Evolutionary conservation across 805 yeast genomes (phyloP).

Genomic region (Lipomyces kockii): DNA sequence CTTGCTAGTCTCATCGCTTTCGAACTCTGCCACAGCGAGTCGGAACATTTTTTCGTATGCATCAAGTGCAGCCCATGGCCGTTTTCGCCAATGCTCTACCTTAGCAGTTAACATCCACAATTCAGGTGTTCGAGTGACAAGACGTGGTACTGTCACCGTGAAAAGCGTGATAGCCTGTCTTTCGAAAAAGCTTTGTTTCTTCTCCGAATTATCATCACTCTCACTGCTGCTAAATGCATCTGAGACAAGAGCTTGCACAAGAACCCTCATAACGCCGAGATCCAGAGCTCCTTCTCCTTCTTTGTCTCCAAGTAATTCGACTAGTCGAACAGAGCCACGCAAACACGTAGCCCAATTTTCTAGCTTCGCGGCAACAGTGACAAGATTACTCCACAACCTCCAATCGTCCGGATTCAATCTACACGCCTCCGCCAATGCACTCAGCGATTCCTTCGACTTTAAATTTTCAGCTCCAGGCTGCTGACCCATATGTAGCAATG

Average conservation of each 20-base stretch:
- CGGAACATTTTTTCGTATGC: slow-evolving; percentile 87
- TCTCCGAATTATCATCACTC: slow-evolving; percentile 41
- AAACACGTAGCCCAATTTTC: slow-evolving; percentile 90
- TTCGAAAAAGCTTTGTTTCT: slow-evolving; percentile 61
- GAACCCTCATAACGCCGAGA: slow-evolving; percentile 71
- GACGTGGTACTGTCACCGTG: slow-evolving; percentile 68
- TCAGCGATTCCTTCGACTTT: slow-evolving; percentile 65
- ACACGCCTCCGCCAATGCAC: slow-evolving; percentile 81
- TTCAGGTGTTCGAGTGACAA: slow-evolving; percentile 66
- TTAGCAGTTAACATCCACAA: slow-evolving; percentile 84
- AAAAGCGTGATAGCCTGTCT: slow-evolving; percentile 69
- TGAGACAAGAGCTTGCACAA: slow-evolving; percentile 64
- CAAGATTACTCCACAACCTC: slow-evolving; percentile 88
- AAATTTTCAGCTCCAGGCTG: slow-evolving; percentile 19
- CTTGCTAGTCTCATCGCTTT: slow-evolving; percentile 67
- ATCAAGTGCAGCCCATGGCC: slow-evolving; percentile 86
- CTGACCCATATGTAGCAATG: slow-evolving; percentile 68
- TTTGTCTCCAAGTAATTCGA: slow-evolving; percentile 60
- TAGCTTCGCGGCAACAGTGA: slow-evolving; percentile 78
- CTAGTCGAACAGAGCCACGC: slow-evolving; percentile 68
- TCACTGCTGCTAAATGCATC: slow-evolving; percentile 53
- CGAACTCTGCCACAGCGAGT: slow-evolving; percentile 61
- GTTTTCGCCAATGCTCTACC: slow-evolving; percentile 83
- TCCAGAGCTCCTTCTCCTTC: slow-evolving; percentile 72
- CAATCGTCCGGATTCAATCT: slow-evolving; percentile 68